Evolutionary conservation across 1,139 yeast genomes (phyloP).

Genomic region (Geotrichum histeridarum): DNA sequence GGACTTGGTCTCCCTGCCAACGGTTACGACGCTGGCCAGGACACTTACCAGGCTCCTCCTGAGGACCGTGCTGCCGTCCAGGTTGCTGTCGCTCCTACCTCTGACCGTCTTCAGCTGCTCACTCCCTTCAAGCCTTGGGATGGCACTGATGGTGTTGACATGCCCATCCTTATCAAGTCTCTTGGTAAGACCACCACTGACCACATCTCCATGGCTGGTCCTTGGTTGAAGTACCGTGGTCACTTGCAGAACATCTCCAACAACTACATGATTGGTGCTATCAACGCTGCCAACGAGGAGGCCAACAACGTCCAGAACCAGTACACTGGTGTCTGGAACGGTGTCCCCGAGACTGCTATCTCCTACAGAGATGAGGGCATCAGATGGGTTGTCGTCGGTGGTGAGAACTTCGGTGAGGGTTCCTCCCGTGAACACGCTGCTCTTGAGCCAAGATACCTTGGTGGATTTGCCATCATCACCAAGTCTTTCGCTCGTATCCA

Average conservation of each 20-base stretch:
- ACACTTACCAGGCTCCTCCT: slow-evolving; percentile 98
- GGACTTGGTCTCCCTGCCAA: slow-evolving; percentile 90
- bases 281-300: slow-evolving; percentile 92
- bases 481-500: slow-evolving; percentile 97
- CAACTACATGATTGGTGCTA: slow-evolving; percentile 99
- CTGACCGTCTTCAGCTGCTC: slow-evolving; percentile 83
- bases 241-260: slow-evolving; percentile 97
- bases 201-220: slow-evolving; percentile 99
- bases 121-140: slow-evolving; percentile 93
- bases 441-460: slow-evolving; percentile 97
- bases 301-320: slow-evolving; percentile 88
- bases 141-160: slow-evolving; percentile 83
- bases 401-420: slow-evolving; percentile 99
- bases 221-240: slow-evolving; percentile 99
- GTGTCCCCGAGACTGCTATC: slow-evolving; percentile 95
- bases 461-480: slow-evolving; percentile 95
- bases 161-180: slow-evolving; percentile 95
- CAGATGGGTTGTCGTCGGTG: slow-evolving; percentile 98
- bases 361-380: slow-evolving; percentile 90
- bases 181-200: slow-evolving; percentile 98
- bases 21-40: slow-evolving; percentile 92
- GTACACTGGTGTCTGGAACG: slow-evolving; percentile 85
- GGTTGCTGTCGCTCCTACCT: slow-evolving; percentile 77
- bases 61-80: slow-evolving; percentile 68
- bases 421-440: slow-evolving; percentile 99